Evolutionary conservation across 768 basidiomycete genomes (phyloP), one percentile per base, ranked within the genome.

Genomic region (Lactifluus subvellereus): DNA sequence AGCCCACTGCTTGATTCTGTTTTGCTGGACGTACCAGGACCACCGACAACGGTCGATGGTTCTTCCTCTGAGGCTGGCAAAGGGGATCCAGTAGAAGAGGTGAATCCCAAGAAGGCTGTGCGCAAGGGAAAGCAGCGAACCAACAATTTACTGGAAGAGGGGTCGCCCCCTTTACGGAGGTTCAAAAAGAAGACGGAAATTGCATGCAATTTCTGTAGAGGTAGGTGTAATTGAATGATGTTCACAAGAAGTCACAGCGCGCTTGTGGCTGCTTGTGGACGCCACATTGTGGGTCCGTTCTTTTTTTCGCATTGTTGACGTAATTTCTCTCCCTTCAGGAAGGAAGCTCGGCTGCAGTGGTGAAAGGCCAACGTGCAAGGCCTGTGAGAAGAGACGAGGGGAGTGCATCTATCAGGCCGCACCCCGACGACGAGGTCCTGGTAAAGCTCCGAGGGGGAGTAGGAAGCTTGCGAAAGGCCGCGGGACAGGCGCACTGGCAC

Each of bases 341-440:
- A 83, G 89, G 59, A 91, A 91, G 73, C 81, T 91, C 60, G 79
- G 83, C 30, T 91, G 89, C 74, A 85, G 88, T 69, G 88, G 88
- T 2, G 77, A 73, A 2, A 79, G 76, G 66, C 89, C 89, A 35
- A 72, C 75, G 6, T 91, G 89, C 67, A 77, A 75, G 7, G 85
- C 87, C 70, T 91, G 89, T 73, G 71, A 67, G 20, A 78, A 78
- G 37, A 84, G 87, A 43, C 75, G 75, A 54, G 73, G 77, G 60
- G 67, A 72, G 35, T 89, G 88, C 70, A 73, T 71, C 60, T 89
- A 88, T 72, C 80, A 79, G 54, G 74, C 76, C 22, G 72, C 77
- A 22, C 75, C 76, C 10, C 73, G 81, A 70, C 82, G 89, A 38
- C 82, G 89, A 53, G 89, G 89, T 1, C 88, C 88, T 60, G 89